Base-by-base conservation (phyloP, 768 basidiomycete genomes). In the Hypsizygus marmoreus region DNA sequence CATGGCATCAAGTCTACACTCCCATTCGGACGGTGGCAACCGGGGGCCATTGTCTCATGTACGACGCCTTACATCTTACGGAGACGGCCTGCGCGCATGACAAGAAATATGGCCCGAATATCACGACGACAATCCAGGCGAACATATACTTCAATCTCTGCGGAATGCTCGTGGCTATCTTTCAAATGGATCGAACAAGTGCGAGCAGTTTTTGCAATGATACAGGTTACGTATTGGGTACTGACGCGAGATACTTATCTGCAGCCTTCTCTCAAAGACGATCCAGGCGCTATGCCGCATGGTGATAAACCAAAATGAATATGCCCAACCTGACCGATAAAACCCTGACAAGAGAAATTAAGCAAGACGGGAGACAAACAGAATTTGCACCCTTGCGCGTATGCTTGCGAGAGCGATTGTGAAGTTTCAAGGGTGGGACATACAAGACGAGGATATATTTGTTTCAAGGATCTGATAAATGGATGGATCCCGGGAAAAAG, bases 41-140 rank as follows among this genome's bases (percentile, higher is more conserved):
- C 1, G 55, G 55, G 0, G 55, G 55, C 0, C 53, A 57, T 24
- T 43, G 54, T 9, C 31, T 37, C 14, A 37, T 25, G 0, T 51
- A 31, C 22, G 32, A 46, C 17, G 43, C 53, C 1, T n/a, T 57
- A 0, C 55, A 57, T 34, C 30, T 54, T 2, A 54, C 56, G 1
- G 50, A 51, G n/a, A 11, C 34, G 1, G 19, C 45, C 9, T 38
- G 43, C 11, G 4, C 22, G 4, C 35, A 11, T 17, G 43, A 44
- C 31, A 19, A 36, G 12, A 11, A 12, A 8, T 19, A 36, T 17
- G 32, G 10, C 1, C 17, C 11, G 3, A 10, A 24, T 11, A 30
- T 35, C n/a, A 44, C 43, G 3, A 44, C 34, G 14, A 32, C 30
- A 14, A 24, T 24, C 4, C 43, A 34, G 14, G 8, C 22, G 3